A percentile compares a stretch with the other conserved stretches of the same genome.
phyloP scores from a whole-genome alignment of 495 filamentous ascomycete genomes.

The Hyaloscypha variabilis region DNA sequence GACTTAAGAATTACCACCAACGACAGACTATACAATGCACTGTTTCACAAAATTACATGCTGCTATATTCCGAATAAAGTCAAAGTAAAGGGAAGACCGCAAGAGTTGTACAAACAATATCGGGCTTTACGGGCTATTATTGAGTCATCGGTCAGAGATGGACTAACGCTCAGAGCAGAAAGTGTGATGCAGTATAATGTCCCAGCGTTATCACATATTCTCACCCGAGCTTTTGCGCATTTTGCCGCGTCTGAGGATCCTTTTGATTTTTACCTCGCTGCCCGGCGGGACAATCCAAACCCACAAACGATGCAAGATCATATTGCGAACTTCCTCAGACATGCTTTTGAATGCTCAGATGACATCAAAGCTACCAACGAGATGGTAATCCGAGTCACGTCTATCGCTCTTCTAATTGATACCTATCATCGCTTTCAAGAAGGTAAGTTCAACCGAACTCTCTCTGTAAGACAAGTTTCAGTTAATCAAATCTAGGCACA shows the following conservation, averaged over 20 bases:
- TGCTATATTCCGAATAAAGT: constrained; percentile 8
- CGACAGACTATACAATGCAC: neutral
- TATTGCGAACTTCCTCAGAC: constrained; percentile 2
- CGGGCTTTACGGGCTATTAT: neutral
- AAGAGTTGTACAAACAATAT: constrained; percentile 1
- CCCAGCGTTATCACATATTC: constrained; percentile 1
- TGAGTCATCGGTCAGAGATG: neutral
- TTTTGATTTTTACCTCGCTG: constrained; percentile 6
- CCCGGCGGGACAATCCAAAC: neutral
- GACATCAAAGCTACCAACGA: neutral
- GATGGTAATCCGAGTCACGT: neutral
- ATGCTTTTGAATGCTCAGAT: constrained; percentile 4
- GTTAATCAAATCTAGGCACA: neutral
- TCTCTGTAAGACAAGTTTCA: neutral
- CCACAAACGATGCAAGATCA: neutral
- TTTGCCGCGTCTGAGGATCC: neutral
- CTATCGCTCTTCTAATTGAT: neutral
- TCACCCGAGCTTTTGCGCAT: constrained; percentile 3
- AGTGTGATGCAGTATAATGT: constrained; percentile 1
- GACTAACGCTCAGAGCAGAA: neutral
- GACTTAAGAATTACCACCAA: neutral
- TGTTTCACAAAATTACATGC: neutral
- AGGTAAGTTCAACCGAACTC: neutral
- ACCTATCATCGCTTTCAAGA: neutral
- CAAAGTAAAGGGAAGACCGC: neutral